Percentiles rank a stretch among this genome's conserved stretches.
These are phyloP conservation scores for Clitopilus passeckerianus DNA, from an alignment of 768 basidiomycete genomes.

Conservation along the genomic window DNA sequence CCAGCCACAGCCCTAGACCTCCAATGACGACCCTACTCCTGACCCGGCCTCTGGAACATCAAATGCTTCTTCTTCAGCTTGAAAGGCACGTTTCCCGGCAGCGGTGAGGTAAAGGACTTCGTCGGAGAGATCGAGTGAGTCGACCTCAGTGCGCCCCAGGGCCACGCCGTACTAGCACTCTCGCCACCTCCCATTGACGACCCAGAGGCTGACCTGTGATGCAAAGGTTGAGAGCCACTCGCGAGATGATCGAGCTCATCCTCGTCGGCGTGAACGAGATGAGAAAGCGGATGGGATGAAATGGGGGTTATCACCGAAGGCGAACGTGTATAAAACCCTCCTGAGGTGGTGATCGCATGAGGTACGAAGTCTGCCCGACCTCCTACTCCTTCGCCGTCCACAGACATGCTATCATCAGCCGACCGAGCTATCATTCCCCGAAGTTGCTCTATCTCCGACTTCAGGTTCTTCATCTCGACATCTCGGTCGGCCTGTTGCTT, in stretches of 20 bases:
- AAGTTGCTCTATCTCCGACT: slow-evolving; percentile 2
- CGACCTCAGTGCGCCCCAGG: not conserved
- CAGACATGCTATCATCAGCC: not conserved
- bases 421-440: not conserved
- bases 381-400: not conserved
- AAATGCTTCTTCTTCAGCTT: not conserved
- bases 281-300: not conserved
- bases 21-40: not conserved
- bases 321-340: not conserved
- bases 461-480: slow-evolving; percentile 1
- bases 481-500: not conserved
- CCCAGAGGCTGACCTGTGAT: not conserved
- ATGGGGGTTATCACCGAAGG: not conserved
- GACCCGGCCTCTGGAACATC: not conserved
- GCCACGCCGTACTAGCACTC: not conserved
- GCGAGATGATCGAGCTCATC: not conserved
- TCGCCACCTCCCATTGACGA: not conserved
- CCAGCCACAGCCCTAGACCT: no score
- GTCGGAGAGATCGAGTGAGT: not conserved
- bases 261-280: not conserved
- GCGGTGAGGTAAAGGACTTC: not conserved
- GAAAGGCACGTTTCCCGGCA: not conserved
- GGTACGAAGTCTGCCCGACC: not conserved
- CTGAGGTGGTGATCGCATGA: not conserved
- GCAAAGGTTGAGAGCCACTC: not conserved